Conservation (phyloP, 139 green algal species). For the Closterium sp. region DNA sequence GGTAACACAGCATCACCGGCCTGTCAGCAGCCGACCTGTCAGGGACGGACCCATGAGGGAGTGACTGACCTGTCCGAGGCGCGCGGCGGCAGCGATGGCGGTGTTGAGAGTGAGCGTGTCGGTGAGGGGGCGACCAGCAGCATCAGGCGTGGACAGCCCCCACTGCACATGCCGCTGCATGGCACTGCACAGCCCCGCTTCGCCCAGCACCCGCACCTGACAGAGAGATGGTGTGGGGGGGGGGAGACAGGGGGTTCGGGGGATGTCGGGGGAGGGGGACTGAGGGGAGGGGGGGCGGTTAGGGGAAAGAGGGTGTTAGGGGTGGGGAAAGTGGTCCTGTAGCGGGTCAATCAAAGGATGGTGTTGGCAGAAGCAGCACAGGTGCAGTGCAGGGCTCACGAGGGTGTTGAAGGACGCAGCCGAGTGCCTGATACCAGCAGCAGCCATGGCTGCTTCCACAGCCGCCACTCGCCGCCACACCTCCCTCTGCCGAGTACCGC, state of each 20-base stretch:
- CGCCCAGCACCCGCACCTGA: neutral
- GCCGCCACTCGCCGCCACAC: neutral
- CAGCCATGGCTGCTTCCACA: neutral
- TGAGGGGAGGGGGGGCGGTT: neutral
- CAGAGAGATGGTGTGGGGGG: neutral
- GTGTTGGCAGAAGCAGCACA: too few relatives aligned
- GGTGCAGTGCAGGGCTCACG: neutral
- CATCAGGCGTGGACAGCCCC: neutral
- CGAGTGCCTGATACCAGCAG: neutral
- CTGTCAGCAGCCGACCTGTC: too few relatives aligned
- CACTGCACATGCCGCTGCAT: neutral
- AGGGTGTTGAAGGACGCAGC: neutral
- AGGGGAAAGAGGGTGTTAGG: neutral
- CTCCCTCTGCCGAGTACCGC: neutral
- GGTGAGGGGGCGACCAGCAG: neutral
- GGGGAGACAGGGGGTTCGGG: neutral
- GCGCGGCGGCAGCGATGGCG: neutral
- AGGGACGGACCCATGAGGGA: too few relatives aligned
- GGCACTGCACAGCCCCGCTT: neutral
- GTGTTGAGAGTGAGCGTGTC: neutral
- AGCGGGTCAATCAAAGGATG: neutral
- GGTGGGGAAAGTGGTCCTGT: neutral
- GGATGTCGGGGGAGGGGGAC: neutral
- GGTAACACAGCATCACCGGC: too few relatives aligned
- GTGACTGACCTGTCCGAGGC: neutral